phyloP scores from a whole-genome alignment of 495 filamentous ascomycete genomes.

The Aspergillus sparsus region DNA sequence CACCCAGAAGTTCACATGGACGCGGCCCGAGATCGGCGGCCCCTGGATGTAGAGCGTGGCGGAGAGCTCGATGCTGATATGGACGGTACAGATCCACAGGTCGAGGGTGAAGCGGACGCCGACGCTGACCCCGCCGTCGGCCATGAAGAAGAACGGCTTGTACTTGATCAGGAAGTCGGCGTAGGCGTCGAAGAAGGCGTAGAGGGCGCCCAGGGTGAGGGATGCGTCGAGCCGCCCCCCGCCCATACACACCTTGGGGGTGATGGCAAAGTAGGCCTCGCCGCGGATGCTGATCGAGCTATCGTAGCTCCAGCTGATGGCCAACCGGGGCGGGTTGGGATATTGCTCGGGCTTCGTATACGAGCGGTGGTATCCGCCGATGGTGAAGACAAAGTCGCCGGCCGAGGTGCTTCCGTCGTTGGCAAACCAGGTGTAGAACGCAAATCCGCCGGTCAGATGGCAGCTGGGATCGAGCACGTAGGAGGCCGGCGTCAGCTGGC shows the following conservation, averaged over 20 bases:
- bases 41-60: conserved; percentile 42
- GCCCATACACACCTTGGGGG: conserved; percentile 52
- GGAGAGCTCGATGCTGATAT: conserved; percentile 37
- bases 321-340: conserved; percentile 46
- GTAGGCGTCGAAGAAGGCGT: conserved; percentile 46
- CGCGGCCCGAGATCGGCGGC: conserved; percentile 38
- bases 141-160: conserved; percentile 49
- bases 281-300: conserved; percentile 39
- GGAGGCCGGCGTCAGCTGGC: conserved; percentile 42
- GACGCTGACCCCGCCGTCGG: conserved; percentile 38
- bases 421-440: conserved; percentile 51
- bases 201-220: conserved; percentile 32
- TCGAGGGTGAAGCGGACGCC: conserved; percentile 42
- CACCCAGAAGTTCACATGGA: conserved; percentile 48
- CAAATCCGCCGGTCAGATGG: conserved; percentile 52
- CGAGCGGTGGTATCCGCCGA: conserved; percentile 52
- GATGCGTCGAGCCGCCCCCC: conserved; percentile 39
- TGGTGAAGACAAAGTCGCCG: conserved; percentile 55
- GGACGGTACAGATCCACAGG: conserved; percentile 34
- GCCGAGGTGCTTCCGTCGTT: conserved; percentile 5
- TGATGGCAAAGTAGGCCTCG: conserved; percentile 54
- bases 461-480: conserved; percentile 44
- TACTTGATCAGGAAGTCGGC: conserved; percentile 54
- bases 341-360: conserved; percentile 42
- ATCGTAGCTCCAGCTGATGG: conserved; percentile 41